These are phyloP conservation scores for Bacidia gigantensis DNA, from an alignment of 495 filamentous ascomycete species.

Conservation along the genomic window DNA sequence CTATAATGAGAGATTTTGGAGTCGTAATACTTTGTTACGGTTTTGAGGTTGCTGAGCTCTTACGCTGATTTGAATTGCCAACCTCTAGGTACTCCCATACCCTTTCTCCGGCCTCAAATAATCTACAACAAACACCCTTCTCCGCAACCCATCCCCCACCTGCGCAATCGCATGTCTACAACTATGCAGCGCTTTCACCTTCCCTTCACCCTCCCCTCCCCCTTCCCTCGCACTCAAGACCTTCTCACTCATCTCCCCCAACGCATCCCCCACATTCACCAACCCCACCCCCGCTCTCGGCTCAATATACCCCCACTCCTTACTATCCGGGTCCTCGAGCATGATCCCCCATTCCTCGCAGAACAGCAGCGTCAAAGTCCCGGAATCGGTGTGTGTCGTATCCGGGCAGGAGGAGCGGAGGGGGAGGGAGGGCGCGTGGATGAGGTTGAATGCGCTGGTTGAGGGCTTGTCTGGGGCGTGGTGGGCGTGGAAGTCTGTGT, in stretches of 20 bases:
- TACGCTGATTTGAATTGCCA: too few species aligned
- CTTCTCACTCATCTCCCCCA: conserved; percentile 29
- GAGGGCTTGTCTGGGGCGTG: conserved; percentile 36
- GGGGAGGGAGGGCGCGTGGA: conserved; percentile 23
- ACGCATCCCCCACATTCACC: conserved; percentile 44
- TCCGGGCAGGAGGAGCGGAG: conserved; percentile 30
- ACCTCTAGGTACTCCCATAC: neutral
- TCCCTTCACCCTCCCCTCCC: neutral
- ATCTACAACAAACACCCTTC: neutral
- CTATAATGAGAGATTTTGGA: too few species aligned
- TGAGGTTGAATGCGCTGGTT: conserved; percentile 34
- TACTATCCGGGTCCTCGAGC: conserved; percentile 17
- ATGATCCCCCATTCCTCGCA: neutral
- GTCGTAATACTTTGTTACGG: too few species aligned
- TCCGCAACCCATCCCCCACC: neutral
- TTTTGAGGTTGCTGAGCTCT: too few species aligned
- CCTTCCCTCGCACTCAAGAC: neutral
- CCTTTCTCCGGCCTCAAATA: conserved; percentile 3
- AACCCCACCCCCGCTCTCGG: conserved; percentile 36
- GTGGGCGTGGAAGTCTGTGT: conserved; percentile 35
- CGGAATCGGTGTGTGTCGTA: conserved; percentile 43
- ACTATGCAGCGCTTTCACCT: neutral
- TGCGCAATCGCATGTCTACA: neutral
- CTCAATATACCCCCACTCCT: conserved; percentile 40
- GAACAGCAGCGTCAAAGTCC: conserved; percentile 37